Evolutionary conservation across 1,284 basidiomycete genomes (phyloP).

Genomic region (Trichosporon faecale): DNA sequence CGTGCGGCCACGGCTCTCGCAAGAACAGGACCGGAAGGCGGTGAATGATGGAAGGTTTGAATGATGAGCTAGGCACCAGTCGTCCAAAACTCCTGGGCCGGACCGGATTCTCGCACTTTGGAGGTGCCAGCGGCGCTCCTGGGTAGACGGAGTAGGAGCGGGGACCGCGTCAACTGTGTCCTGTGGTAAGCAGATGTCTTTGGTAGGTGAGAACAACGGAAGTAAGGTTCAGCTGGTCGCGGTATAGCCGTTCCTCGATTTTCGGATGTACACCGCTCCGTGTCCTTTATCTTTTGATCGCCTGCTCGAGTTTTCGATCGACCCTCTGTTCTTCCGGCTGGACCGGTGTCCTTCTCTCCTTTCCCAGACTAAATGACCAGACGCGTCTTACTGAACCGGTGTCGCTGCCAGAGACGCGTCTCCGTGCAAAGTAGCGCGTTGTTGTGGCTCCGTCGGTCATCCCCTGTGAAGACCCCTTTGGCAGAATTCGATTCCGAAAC

Average conservation of each 20-base stretch:
- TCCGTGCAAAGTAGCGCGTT: not conserved
- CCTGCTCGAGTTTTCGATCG: not conserved
- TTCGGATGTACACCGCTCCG: not conserved
- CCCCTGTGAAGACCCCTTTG: not conserved
- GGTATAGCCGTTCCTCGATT: not conserved
- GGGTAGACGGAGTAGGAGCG: not conserved
- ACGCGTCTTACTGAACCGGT: not conserved
- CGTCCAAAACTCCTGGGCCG: not conserved
- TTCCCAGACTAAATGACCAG: not conserved
- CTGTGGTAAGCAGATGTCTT: not conserved
- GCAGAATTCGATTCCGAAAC: not conserved
- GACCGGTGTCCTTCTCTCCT: not conserved
- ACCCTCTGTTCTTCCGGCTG: not conserved
- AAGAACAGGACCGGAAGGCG: not conserved
- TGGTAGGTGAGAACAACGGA: not conserved
- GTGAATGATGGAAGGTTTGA: constrained; percentile 2
- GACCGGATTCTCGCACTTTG: not conserved
- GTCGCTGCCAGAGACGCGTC: not conserved
- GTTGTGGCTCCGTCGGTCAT: not conserved
- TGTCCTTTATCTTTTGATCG: not conserved
- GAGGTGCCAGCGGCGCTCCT: no score
- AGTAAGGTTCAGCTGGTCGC: not conserved
- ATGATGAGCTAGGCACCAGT: not conserved
- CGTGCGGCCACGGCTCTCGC: not conserved
- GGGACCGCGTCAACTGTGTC: not conserved